Percentiles rank a stretch among this genome's conserved stretches.
These are phyloP conservation scores for Thyridium curvatum DNA, from an alignment of 2,329 filamentous ascomycete species.

Conservation along the genomic window DNA sequence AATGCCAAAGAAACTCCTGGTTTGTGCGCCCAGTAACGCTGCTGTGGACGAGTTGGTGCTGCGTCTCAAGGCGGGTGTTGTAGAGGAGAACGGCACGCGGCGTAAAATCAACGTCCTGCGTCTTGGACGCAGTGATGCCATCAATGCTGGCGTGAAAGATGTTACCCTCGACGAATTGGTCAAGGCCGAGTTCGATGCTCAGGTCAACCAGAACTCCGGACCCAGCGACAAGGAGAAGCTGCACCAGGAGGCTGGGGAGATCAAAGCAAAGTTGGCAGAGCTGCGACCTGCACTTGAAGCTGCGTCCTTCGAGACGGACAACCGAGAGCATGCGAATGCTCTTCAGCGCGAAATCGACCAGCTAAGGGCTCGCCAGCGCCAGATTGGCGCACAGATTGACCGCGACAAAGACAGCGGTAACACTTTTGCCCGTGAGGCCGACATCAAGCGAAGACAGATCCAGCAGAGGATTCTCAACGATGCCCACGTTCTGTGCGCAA, in stretches of 20 bases:
- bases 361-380: conserved; percentile 59
- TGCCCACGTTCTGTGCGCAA: conserved; percentile 90
- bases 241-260: conserved; percentile 57
- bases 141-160: conserved; percentile 82
- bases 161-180: conserved; percentile 93
- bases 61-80: conserved; percentile 82
- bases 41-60: conserved; percentile 95
- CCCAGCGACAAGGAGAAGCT: conserved; percentile 51
- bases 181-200: conserved; percentile 50
- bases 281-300: conserved; percentile 68
- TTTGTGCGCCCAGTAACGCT: conserved; percentile 97
- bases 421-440: conserved; percentile 72
- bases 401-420: conserved; percentile 81
- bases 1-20: conserved; percentile 73
- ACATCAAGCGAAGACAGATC: conserved; percentile 74
- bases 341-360: conserved; percentile 73
- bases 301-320: conserved; percentile 38
- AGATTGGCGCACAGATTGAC: conserved; percentile 82
- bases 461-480: conserved; percentile 89
- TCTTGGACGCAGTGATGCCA: conserved; percentile 83
- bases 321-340: conserved; percentile 39
- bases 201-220: conserved; percentile 33
- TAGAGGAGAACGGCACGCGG: conserved; percentile 63
- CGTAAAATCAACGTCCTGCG: conserved; percentile 83
- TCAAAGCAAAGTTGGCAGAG: conserved; percentile 69